Conservation (phyloP, 73 alveolate genomes). For the Paramecium pentaurelia region DNA sequence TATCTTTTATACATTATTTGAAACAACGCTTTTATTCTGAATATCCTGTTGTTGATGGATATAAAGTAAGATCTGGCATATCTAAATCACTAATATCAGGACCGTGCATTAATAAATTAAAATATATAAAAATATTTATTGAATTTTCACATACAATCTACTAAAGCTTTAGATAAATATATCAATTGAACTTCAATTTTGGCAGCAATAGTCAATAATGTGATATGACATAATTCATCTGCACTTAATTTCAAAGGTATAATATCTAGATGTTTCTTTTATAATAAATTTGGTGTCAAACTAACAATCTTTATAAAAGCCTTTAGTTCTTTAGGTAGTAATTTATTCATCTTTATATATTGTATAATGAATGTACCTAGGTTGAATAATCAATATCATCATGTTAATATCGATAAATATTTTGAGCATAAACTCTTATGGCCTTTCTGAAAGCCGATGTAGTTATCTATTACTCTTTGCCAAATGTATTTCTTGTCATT, state of each 20-base stretch:
- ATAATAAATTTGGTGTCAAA: constrained; percentile 5
- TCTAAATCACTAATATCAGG: constrained; percentile 33
- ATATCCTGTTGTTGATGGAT: constrained; percentile 49
- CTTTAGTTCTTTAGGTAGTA: not conserved
- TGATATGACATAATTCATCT: constrained; percentile 35
- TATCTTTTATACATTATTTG: constrained; percentile 5
- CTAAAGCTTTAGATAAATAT: constrained; percentile 11
- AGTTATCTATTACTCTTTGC: not conserved
- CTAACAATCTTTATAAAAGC: constrained; percentile 6
- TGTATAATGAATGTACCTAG: not conserved
- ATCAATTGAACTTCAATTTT: constrained; percentile 29
- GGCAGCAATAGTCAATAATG: constrained; percentile 37
- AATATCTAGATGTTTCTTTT: not conserved
- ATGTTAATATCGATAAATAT: constrained; percentile 21
- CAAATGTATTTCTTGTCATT: constrained; percentile 33
- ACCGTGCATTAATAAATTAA: constrained; percentile 42
- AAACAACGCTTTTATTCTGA: constrained; percentile 19
- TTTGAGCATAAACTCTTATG: not conserved
- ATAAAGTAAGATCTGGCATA: constrained; percentile 6
- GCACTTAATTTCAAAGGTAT: constrained; percentile 10
- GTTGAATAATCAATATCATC: constrained; percentile 35
- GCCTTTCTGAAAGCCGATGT: constrained; percentile 25
- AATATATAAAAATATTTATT: not conserved
- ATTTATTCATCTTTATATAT: not conserved
- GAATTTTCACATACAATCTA: not conserved